Conservation (phyloP, 768 basidiomycete species). For the Boletus sp. region DNA sequence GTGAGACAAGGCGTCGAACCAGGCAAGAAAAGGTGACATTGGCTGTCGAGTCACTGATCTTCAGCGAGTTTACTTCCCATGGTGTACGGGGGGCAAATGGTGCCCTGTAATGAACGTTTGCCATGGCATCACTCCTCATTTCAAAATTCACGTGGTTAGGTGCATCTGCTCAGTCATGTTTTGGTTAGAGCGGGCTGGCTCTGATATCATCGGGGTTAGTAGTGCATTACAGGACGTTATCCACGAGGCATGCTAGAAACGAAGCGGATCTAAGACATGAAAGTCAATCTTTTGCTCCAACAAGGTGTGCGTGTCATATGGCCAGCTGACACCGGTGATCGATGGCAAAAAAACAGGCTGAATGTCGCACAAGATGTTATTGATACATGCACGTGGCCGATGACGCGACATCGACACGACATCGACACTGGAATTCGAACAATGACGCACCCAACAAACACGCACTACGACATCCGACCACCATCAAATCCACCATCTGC, state of each 20-base stretch:
- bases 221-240: neutral
- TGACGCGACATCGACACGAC: neutral
- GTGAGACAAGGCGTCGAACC: neutral
- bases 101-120: neutral
- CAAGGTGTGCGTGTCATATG: neutral
- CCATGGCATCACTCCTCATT: neutral
- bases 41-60: neutral
- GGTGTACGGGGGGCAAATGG: neutral
- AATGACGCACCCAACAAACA: slow-evolving; percentile 7
- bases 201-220: slow-evolving; percentile 5
- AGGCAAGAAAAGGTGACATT: neutral
- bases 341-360: neutral
- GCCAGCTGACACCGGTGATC: neutral
- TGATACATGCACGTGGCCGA: slow-evolving; percentile 7
- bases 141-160: neutral
- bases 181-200: neutral
- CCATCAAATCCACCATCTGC: slow-evolving; percentile 38
- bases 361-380: neutral
- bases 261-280: slow-evolving; percentile 10
- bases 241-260: slow-evolving; percentile 7
- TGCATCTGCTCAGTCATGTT: neutral
- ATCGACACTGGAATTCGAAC: slow-evolving; percentile 1
- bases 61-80: neutral
- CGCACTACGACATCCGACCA: slow-evolving; percentile 29
- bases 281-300: slow-evolving; percentile 9